Conservation (phyloP, 495 filamentous ascomycete species). For the Usnea hakonensis region DNA sequence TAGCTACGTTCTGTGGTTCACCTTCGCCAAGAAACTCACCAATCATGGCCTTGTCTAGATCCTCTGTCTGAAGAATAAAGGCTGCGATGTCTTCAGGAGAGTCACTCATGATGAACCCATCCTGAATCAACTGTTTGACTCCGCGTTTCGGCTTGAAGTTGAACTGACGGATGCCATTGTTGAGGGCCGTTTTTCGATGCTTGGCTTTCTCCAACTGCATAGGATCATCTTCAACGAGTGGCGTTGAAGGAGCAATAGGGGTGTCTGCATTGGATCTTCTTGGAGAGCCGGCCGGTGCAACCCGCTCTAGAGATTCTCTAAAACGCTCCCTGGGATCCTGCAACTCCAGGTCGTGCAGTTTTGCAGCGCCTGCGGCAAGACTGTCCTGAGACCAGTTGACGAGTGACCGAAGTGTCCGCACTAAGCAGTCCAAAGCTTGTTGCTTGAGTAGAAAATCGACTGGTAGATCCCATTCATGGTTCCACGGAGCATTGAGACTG, state of each 20-base stretch:
- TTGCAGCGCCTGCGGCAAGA: constrained; percentile 50
- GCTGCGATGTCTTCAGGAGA: constrained; percentile 73
- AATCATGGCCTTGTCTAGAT: constrained; percentile 80
- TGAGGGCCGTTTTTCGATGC: constrained; percentile 83
- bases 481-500: constrained; percentile 47
- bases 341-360: constrained; percentile 43
- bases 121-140: constrained; percentile 70
- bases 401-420: constrained; percentile 79
- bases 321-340: constrained; percentile 64
- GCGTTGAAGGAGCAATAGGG: constrained; percentile 61
- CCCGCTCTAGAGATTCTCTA: constrained; percentile 74
- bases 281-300: constrained; percentile 41
- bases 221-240: constrained; percentile 78
- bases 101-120: constrained; percentile 76
- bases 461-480: constrained; percentile 61
- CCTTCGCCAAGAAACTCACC: constrained; percentile 95
- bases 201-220: constrained; percentile 88
- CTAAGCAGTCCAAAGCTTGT: constrained; percentile 76
- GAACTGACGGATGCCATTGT: constrained; percentile 82
- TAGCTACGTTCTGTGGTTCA: constrained; percentile 82
- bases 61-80: constrained; percentile 68
- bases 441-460: constrained; percentile 83
- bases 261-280: constrained; percentile 46
- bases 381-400: constrained; percentile 87
- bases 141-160: constrained; percentile 98